These are phyloP conservation scores for Arachnopeziza araneosa DNA, from an alignment of 2,329 filamentous ascomycete species.

Conservation along the genomic window DNA sequence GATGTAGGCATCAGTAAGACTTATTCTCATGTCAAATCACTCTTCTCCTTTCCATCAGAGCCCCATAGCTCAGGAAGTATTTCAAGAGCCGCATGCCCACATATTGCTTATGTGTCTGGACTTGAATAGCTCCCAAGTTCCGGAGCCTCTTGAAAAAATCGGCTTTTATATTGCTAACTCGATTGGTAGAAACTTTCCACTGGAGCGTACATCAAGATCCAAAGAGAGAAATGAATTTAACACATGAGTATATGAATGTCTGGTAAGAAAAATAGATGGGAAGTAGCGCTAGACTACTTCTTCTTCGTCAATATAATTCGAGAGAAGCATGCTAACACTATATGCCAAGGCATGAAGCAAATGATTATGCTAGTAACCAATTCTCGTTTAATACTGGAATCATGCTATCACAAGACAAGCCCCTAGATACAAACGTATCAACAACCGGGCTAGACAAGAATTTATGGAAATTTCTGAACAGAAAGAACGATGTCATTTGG, in stretches of 20 bases:
- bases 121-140: too few species aligned
- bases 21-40: too few species aligned
- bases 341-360: conserved; percentile 35
- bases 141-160: too few species aligned
- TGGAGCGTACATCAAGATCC: conserved; percentile 51
- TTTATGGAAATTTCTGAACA: background rate
- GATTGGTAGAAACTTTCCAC: conserved; percentile 51
- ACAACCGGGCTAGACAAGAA: conserved; percentile 17
- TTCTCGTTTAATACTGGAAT: conserved; percentile 50
- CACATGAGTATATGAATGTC: conserved; percentile 55
- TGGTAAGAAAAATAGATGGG: conserved; percentile 25
- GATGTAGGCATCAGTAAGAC: too few species aligned
- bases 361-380: conserved; percentile 45
- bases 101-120: too few species aligned
- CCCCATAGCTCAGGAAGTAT: too few species aligned
- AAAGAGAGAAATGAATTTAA: conserved; percentile 48
- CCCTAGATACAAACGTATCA: conserved; percentile 39
- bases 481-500: conserved; percentile 38
- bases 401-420: conserved; percentile 38
- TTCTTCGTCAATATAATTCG: background rate
- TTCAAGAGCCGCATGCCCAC: too few species aligned
- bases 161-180: conserved; percentile 15
- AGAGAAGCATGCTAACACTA: background rate
- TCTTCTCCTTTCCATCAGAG: too few species aligned
- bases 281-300: background rate